These are phyloP conservation scores for Metrosideros polymorpha DNA, from an alignment of 441 rosid genomes.

Conservation along the genomic window DNA sequence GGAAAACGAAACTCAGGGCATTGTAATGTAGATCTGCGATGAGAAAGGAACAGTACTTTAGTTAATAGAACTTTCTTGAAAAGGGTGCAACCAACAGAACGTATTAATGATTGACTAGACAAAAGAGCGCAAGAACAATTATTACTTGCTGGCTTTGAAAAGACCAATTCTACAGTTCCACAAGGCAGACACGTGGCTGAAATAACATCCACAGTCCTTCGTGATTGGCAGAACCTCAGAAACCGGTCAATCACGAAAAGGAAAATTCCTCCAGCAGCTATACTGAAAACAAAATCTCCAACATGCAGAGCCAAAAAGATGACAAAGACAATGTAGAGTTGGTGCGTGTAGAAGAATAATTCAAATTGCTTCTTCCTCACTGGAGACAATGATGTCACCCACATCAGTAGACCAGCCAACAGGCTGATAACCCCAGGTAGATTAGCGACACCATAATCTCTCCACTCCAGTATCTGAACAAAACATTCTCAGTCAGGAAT, in stretches of 20 bases:
- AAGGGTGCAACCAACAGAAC: not conserved
- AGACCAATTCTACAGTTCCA: not conserved
- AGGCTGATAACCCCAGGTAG: not conserved
- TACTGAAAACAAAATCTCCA: not conserved
- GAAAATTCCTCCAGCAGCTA: not conserved
- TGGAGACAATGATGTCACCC: not conserved
- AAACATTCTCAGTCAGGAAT: not conserved
- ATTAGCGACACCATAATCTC: not conserved
- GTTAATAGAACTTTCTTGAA: not conserved
- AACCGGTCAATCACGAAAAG: not conserved
- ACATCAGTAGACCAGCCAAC: not conserved
- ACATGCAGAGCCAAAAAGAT: not conserved
- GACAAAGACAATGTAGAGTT: not conserved
- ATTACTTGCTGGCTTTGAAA: not conserved
- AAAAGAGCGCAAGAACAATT: not conserved
- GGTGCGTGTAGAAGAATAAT: conserved; percentile 1
- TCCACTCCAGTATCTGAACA: not conserved
- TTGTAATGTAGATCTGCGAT: not conserved
- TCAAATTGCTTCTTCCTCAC: not conserved
- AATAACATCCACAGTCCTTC: not conserved
- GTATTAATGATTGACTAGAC: not conserved
- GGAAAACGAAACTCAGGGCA: not conserved
- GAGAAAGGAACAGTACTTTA: not conserved
- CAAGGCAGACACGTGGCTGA: not conserved
- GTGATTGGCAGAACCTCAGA: not conserved